Evolutionary conservation across 192 early-diverging fungal species (phyloP), one percentile per base, ranked within the genome.

Genomic region (Coemansia sp.): DNA sequence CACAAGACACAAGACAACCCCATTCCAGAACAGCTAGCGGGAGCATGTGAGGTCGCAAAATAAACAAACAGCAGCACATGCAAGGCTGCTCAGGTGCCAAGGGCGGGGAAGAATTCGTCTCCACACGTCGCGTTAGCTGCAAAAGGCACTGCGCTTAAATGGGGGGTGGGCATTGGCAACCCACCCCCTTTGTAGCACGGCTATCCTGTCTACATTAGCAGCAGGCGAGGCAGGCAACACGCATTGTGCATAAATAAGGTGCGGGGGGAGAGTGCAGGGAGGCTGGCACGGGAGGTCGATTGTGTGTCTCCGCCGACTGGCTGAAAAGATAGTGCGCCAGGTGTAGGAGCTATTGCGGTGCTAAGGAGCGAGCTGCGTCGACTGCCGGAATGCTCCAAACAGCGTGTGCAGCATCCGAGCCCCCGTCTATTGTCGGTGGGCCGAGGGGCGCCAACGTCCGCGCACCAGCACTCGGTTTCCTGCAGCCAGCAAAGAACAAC

Each of bases 161-260:
- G 29, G 2, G 26, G 15, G 15, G 22, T 26, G 37, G 37, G 21
- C n/a, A n/a, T 29, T 14, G n/a, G n/a, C n/a, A n/a, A n/a, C n/a
- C n/a, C n/a, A n/a, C n/a, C n/a, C n/a, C n/a, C n/a, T n/a, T n/a
- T n/a, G n/a, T n/a, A n/a, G n/a, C n/a, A n/a, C n/a, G n/a, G 43
- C 43, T 46, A 46, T 15, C 45, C 27, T 47, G 45, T 18, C 45
- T 47, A 47, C 27, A 15, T 30, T 47, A 47, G 45, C 25, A 5
- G n/a, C 45, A 47, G 14, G 19, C 5, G 26, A 17, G 5, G 43
- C 26, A 46, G 26, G 45, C 26, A 18, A 27, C 45, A 27, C 45
- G 45, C 45, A 47, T 47, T 47, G 45, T 47, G 31, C 45, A 8
- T 47, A 27, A 47, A 25, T 47, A 47, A 13, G 31, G 45, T 47